Evolutionary conservation across 495 filamentous ascomycete genomes (phyloP), one percentile per base, ranked within the genome.

Genomic region (Lasiosphaeris hirsuta): DNA sequence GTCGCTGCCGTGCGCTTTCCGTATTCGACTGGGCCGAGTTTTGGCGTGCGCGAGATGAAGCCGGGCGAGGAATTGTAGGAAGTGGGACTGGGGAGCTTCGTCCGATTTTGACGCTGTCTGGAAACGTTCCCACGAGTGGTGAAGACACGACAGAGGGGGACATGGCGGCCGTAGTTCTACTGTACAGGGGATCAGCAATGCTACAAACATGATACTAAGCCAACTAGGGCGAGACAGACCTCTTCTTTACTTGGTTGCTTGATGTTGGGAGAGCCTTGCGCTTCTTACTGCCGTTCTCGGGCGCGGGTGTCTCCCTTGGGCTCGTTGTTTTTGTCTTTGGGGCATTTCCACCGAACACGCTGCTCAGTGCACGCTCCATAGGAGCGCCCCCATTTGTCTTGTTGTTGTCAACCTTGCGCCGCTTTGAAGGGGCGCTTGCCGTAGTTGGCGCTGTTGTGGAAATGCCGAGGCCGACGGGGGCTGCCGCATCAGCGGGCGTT

Each of bases 351-450:
- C 75, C 74, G 66, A 79, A 78, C 14, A 75, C 79, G 8, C 78
- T 80, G 65, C 86, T 88, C 67, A 89, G 78, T 35, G 88, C 84
- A 60, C 89, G 86, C 58, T 92, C 89, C 77, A 85, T 84, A 0
- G 84, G 75, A 35, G 80, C 70, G 13, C 79, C 78, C 33, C 79
- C 78, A 37, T 76, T 76, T 7, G 80, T 71, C 7, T 71, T 75
- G 11, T 60, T 76, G 51, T 89, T 86, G 43, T 94, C 90, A n/a
- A 88, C 84, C 72, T 88, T 95, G 43, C 90, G 85, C 58, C 89
- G 80, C 70, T 96, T 96, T 10, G 82, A 68, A 36, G 82, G 77
- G 8, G 79, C 77, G 51, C 78, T 75, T 2, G 71, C 74, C 54
- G 75, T 75, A 36, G 71, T 56, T 19, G 75, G 68, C 38, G 74